phyloP scores from a whole-genome alignment of 2,329 filamentous ascomycete genomes.

The Aspergillus sp. region DNA sequence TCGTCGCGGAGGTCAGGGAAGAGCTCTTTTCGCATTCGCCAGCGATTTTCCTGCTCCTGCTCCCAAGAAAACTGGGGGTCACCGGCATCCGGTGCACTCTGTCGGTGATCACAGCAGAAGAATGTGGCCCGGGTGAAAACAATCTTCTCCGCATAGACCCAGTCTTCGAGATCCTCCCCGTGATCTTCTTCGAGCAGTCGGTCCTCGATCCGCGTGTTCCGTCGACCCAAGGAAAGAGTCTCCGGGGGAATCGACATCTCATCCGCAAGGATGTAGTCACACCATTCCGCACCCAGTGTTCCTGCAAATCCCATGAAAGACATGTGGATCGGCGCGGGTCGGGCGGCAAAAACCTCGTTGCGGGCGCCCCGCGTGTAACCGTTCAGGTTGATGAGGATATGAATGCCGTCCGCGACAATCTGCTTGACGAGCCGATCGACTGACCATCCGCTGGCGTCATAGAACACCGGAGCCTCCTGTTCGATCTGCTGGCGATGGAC shows the following conservation, averaged over 20 bases:
- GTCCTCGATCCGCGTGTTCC: slow-evolving; percentile 73
- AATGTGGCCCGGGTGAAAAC: slow-evolving; percentile 94
- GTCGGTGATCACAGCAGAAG: slow-evolving; percentile 95
- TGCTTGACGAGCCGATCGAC: slow-evolving; percentile 81
- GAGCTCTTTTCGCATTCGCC: slow-evolving; percentile 89
- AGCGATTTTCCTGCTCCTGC: slow-evolving; percentile 76
- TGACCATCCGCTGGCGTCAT: slow-evolving; percentile 83
- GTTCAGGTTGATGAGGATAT: slow-evolving; percentile 96
- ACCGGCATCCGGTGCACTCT: slow-evolving; percentile 74
- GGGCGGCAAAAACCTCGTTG: slow-evolving; percentile 94
- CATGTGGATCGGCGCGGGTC: slow-evolving; percentile 96
- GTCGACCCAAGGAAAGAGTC: slow-evolving; percentile 76
- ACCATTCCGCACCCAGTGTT: slow-evolving; percentile 95
- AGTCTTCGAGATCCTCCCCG: slow-evolving; percentile 68
- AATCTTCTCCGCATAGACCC: slow-evolving; percentile 97
- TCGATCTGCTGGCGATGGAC: slow-evolving; percentile 91
- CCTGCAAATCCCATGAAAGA: slow-evolving; percentile 99
- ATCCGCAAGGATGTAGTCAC: slow-evolving; percentile 93
- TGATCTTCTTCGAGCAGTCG: slow-evolving; percentile 62
- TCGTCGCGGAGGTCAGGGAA: slow-evolving; percentile 83
- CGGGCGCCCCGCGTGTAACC: slow-evolving; percentile 95
- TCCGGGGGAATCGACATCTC: slow-evolving; percentile 77
- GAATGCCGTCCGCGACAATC: slow-evolving; percentile 83
- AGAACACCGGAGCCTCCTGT: slow-evolving; percentile 84
- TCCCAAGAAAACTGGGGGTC: slow-evolving; percentile 74